Percentiles rank a stretch among this genome's conserved stretches.
These are phyloP conservation scores for Eimeria necatrix DNA, from an alignment of 169 alveolate species.

Conservation along the genomic window DNA sequence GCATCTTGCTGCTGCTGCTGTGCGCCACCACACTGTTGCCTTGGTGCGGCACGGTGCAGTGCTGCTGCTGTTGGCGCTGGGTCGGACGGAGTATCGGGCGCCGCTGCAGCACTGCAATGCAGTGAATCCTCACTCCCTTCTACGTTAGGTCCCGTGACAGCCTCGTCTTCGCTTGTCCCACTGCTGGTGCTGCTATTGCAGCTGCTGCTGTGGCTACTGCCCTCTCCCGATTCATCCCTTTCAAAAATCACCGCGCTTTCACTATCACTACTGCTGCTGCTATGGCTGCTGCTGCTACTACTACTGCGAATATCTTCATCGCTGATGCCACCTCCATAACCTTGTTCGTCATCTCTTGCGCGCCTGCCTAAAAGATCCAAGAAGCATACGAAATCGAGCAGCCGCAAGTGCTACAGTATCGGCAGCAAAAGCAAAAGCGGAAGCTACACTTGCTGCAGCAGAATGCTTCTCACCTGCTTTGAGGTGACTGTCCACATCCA, in stretches of 20 bases:
- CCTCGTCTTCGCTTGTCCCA: constrained; percentile 59
- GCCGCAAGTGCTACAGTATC: neutral
- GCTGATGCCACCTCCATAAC: constrained; percentile 26
- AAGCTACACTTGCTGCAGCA: constrained; percentile 38
- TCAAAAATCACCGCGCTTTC: constrained; percentile 38
- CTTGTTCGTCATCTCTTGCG: constrained; percentile 10
- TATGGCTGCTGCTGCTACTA: constrained; percentile 55
- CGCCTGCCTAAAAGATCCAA: constrained; percentile 31
- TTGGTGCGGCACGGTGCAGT: neutral
- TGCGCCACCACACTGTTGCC: neutral
- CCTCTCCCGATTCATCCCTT: constrained; percentile 8
- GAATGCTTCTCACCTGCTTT: neutral
- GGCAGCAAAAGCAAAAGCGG: neutral
- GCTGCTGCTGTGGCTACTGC: constrained; percentile 44
- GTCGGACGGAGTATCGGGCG: neutral
- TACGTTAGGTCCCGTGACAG: neutral
- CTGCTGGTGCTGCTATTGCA: constrained; percentile 59
- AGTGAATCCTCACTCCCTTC: neutral
- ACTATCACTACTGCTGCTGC: constrained; percentile 44
- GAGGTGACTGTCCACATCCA: constrained; percentile 56
- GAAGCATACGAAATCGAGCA: neutral
- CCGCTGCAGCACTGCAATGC: constrained; percentile 13
- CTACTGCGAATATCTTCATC: constrained; percentile 58
- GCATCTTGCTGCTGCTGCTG: constrained; percentile 1
- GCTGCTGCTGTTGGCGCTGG: neutral